A percentile compares a stretch with the other conserved stretches of the same genome.
These are phyloP conservation scores for Neurospora cerealis DNA, from an alignment of 495 filamentous ascomycete species.

Conservation along the genomic window DNA sequence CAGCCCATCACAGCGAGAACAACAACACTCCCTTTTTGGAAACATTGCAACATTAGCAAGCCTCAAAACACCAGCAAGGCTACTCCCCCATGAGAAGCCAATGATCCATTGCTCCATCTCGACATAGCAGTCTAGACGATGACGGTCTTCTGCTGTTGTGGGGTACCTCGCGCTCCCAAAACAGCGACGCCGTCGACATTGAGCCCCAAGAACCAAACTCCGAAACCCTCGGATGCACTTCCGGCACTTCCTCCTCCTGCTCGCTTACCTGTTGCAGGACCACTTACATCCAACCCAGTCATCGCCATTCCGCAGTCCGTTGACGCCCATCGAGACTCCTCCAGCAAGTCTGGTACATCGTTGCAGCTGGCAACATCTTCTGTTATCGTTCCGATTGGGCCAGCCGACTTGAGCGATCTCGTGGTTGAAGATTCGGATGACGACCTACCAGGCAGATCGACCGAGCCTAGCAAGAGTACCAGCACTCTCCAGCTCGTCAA, in stretches of 20 bases:
- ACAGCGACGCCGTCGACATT: slow-evolving; percentile 13
- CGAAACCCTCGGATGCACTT: slow-evolving; percentile 9
- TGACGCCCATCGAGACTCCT: neutral
- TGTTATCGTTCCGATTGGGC: slow-evolving; percentile 7
- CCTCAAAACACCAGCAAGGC: neutral
- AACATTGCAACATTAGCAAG: neutral
- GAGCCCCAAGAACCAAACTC: slow-evolving; percentile 1
- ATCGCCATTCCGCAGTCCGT: neutral
- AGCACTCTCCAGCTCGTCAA: slow-evolving; percentile 29
- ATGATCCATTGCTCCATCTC: neutral
- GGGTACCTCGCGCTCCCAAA: slow-evolving; percentile 20
- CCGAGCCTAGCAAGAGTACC: slow-evolving; percentile 19
- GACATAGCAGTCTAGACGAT: slow-evolving; percentile 14
- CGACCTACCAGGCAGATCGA: slow-evolving; percentile 8
- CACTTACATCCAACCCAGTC: slow-evolving; percentile 14
- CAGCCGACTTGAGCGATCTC: slow-evolving; percentile 19
- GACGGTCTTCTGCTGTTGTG: slow-evolving; percentile 32
- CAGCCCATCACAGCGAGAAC: neutral
- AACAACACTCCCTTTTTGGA: neutral
- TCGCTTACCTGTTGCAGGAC: slow-evolving; percentile 11
- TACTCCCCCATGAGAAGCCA: neutral
- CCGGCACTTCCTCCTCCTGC: slow-evolving; percentile 11
- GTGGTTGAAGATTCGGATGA: slow-evolving; percentile 34
- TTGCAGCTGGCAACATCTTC: neutral
- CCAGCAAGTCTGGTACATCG: slow-evolving; percentile 6